Percentiles rank a stretch among this genome's conserved stretches.
Conservation (phyloP, 202 grass and related monocot species). For the Panicum virgatum region DNA sequence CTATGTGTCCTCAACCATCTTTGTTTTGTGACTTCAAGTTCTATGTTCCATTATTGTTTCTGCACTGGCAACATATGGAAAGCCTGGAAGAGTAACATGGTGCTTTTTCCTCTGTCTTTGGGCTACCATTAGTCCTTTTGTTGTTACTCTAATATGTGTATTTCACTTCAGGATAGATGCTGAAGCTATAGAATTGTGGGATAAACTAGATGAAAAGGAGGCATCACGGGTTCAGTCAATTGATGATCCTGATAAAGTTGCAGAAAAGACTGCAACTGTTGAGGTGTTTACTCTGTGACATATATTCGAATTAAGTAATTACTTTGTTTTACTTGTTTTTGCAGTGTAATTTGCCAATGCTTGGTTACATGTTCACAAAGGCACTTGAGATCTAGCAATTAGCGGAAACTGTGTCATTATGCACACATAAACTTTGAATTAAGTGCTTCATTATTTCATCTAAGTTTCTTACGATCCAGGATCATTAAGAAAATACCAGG, state of each 20-base stretch:
- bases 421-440: conserved; percentile 10
- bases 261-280: conserved; percentile 57
- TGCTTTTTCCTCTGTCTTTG: conserved; percentile 14
- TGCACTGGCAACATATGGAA: conserved; percentile 1
- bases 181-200: conserved; percentile 65
- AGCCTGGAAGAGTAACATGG: neutral
- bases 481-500: neutral
- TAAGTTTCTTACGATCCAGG: conserved; percentile 1
- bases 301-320: neutral
- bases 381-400: conserved; percentile 25
- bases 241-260: conserved; percentile 42
- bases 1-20: neutral
- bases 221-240: conserved; percentile 45
- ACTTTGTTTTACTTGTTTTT: conserved; percentile 20
- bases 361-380: conserved; percentile 10
- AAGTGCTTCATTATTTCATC: conserved; percentile 23
- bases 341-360: neutral
- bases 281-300: conserved; percentile 56
- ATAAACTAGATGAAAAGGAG: conserved; percentile 69
- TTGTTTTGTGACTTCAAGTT: neutral
- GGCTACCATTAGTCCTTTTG: conserved; percentile 15
- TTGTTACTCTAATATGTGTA: conserved; percentile 43
- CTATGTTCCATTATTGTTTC: neutral
- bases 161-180: conserved; percentile 86
- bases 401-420: neutral